These are phyloP conservation scores for Paecilomyces dactylethromorphus DNA, from an alignment of 2,329 filamentous ascomycete genomes.

Conservation along the genomic window DNA sequence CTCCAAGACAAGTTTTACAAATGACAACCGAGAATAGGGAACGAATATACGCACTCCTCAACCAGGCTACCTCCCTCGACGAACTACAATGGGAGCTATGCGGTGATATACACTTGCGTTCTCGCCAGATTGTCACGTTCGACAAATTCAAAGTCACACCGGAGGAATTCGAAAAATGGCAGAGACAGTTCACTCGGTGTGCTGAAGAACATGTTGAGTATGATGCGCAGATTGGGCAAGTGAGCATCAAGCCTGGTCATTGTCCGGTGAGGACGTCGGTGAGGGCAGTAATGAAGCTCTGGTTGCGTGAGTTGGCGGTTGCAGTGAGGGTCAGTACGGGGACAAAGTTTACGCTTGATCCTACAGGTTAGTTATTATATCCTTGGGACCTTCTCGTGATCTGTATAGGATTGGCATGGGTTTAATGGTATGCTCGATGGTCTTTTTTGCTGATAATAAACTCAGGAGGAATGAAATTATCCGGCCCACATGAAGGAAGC, in stretches of 20 bases:
- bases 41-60: not conserved
- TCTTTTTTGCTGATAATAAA: no score
- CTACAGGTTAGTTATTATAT: not conserved
- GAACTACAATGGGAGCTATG: not conserved
- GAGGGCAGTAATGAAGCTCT: not conserved
- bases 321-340: not conserved
- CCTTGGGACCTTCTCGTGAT: no score
- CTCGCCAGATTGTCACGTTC: not conserved
- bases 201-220: not conserved
- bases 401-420: no score
- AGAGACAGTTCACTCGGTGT: not conserved
- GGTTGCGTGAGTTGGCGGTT: not conserved
- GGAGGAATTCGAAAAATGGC: not conserved
- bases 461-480: not conserved
- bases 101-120: not conserved
- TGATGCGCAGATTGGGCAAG: not conserved
- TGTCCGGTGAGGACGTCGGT: not conserved
- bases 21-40: not conserved
- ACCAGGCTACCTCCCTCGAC: not conserved
- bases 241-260: not conserved
- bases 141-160: not conserved
- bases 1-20: not conserved
- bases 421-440: no score
- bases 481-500: not conserved
- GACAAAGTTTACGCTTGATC: not conserved